phyloP scores from a whole-genome alignment of 257 asterid species.

The Ajuga chamaepitys region DNA sequence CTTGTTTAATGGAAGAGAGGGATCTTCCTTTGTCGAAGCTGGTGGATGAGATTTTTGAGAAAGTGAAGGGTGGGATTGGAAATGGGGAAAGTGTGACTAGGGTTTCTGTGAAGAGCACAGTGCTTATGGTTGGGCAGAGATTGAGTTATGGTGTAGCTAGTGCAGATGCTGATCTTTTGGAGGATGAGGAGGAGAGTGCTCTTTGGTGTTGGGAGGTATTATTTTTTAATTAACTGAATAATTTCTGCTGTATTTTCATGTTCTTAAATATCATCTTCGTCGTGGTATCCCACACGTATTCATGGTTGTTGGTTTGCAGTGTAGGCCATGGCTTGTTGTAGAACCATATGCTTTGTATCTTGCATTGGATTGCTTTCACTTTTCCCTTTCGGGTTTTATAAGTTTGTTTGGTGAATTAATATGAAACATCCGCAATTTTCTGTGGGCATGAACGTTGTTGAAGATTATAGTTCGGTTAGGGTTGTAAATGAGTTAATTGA shows the following conservation, averaged over 20 bases:
- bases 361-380: background rate
- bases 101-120: slow-evolving; percentile 57
- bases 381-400: background rate
- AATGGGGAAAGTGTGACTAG: slow-evolving; percentile 33
- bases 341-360: background rate
- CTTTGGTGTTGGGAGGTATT: slow-evolving; percentile 97
- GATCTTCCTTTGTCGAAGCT: slow-evolving; percentile 57
- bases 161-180: slow-evolving; percentile 71
- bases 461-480: background rate
- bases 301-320: background rate
- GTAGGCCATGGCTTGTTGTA: background rate
- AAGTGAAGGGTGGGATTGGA: slow-evolving; percentile 33
- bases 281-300: background rate
- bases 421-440: background rate
- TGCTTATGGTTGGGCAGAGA: slow-evolving; percentile 73
- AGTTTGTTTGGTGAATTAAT: background rate
- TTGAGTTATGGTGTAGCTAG: slow-evolving; percentile 47
- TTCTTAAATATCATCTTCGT: background rate
- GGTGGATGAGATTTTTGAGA: slow-evolving; percentile 51
- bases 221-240: background rate
- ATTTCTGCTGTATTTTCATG: background rate
- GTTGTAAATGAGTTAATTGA: too few relatives aligned
- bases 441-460: background rate
- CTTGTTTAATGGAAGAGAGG: slow-evolving; percentile 73
- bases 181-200: slow-evolving; percentile 60